Evolutionary conservation across 2,329 filamentous ascomycete species (phyloP).

Genomic region (Penicillium sp.): DNA sequence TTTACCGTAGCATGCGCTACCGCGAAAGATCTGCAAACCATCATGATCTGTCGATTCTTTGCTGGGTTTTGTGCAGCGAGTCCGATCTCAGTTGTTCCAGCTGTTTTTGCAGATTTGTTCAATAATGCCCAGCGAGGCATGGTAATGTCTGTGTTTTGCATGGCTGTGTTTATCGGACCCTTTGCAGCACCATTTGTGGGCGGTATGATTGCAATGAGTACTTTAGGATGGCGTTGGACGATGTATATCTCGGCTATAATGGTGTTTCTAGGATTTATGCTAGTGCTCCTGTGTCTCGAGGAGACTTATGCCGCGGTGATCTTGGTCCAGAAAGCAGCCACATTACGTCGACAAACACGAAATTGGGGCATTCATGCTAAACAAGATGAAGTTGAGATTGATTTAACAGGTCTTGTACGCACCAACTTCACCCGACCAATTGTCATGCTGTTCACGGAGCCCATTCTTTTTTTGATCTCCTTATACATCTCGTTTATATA

Average conservation of each 20-base stretch:
- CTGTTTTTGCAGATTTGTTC: slow-evolving; percentile 55
- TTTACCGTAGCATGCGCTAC: slow-evolving; percentile 53
- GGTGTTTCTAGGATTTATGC: slow-evolving; percentile 52
- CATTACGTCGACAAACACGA: slow-evolving; percentile 53
- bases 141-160: slow-evolving; percentile 54
- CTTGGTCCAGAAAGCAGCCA: slow-evolving; percentile 60
- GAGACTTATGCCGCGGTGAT: slow-evolving; percentile 63
- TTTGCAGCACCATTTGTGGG: slow-evolving; percentile 56
- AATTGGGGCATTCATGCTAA: slow-evolving; percentile 15
- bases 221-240: slow-evolving; percentile 58
- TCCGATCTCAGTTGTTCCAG: slow-evolving; percentile 50
- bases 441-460: slow-evolving; percentile 45
- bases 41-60: slow-evolving; percentile 54
- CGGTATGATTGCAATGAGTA: slow-evolving; percentile 55
- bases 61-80: slow-evolving; percentile 51
- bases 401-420: slow-evolving; percentile 51
- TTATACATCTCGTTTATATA: slow-evolving; percentile 41
- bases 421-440: slow-evolving; percentile 54
- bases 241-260: slow-evolving; percentile 59
- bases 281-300: slow-evolving; percentile 60
- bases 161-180: slow-evolving; percentile 56
- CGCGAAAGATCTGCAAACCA: slow-evolving; percentile 45
- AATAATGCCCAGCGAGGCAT: slow-evolving; percentile 49
- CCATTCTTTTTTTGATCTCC: slow-evolving; percentile 39
- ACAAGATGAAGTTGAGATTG: slow-evolving; percentile 57